phyloP scores from a whole-genome alignment of 2,329 filamentous ascomycete genomes.

The Botrytis porri region DNA sequence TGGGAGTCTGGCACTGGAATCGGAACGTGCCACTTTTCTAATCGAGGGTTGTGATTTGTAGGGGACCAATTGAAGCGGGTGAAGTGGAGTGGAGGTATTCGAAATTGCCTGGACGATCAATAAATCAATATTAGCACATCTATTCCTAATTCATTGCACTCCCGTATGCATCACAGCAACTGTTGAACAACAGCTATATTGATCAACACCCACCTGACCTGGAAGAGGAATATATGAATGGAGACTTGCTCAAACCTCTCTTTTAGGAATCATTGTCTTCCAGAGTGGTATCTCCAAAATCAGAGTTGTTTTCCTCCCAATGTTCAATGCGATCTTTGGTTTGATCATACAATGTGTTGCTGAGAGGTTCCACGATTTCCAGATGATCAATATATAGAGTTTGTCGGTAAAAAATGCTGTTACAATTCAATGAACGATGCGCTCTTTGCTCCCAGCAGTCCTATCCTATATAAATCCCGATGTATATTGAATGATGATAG shows the following conservation, averaged over 20 bases:
- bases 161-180: not conserved
- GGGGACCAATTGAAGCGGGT: not conserved
- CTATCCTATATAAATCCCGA: not conserved
- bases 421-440: not conserved
- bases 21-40: slow-evolving; percentile 9
- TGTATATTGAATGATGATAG: not conserved
- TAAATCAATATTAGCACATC: slow-evolving; percentile 12
- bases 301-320: not conserved
- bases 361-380: not conserved
- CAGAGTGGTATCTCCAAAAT: not conserved
- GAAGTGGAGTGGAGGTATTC: slow-evolving; percentile 10
- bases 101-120: slow-evolving; percentile 6
- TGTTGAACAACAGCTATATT: not conserved
- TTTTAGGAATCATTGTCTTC: slow-evolving; percentile 2
- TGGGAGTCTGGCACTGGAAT: not conserved
- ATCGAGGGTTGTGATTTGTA: slow-evolving; percentile 9
- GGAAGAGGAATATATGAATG: not conserved
- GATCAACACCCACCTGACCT: not conserved
- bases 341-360: not conserved
- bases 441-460: not conserved
- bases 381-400: not conserved
- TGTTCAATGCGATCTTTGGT: not conserved
- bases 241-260: slow-evolving; percentile 13
- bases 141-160: not conserved
- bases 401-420: not conserved